A percentile compares a stretch with the other conserved stretches of the same genome.
These are phyloP conservation scores for Corinectria fuckeliana DNA, from an alignment of 2,329 filamentous ascomycete genomes.

Conservation along the genomic window DNA sequence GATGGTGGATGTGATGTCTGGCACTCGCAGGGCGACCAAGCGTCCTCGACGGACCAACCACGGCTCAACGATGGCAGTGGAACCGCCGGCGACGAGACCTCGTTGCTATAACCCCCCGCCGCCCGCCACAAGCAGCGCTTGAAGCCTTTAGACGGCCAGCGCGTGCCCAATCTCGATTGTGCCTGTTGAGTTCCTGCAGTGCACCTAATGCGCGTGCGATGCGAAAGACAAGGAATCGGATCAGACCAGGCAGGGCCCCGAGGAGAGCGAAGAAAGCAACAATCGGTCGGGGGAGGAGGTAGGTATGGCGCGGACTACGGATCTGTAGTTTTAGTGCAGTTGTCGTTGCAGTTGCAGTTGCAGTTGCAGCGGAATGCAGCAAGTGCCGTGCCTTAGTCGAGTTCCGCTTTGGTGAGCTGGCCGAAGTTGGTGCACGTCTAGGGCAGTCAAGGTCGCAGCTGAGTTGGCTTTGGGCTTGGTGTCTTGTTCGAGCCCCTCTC, in stretches of 20 bases:
- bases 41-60: constrained; percentile 31
- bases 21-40: constrained; percentile 23
- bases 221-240: not conserved
- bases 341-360: too few relatives aligned
- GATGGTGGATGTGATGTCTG: constrained; percentile 26
- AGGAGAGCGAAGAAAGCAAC: not conserved
- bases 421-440: constrained; percentile 26
- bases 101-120: not conserved
- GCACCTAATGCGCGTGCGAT: constrained; percentile 4
- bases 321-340: not conserved
- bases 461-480: not conserved
- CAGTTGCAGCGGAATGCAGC: not conserved
- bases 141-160: constrained; percentile 27
- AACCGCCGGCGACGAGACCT: constrained; percentile 23
- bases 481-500: not conserved
- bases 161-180: constrained; percentile 33
- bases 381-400: constrained; percentile 5
- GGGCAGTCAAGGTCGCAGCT: not conserved
- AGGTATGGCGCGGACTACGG: not conserved
- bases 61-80: constrained; percentile 33
- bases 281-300: not conserved
- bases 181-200: constrained; percentile 37
- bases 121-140: constrained; percentile 23
- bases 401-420: constrained; percentile 36
- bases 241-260: too few relatives aligned